phyloP scores from a whole-genome alignment of 108 stramenopile genomes.

The Chaetoceros muelleri region DNA sequence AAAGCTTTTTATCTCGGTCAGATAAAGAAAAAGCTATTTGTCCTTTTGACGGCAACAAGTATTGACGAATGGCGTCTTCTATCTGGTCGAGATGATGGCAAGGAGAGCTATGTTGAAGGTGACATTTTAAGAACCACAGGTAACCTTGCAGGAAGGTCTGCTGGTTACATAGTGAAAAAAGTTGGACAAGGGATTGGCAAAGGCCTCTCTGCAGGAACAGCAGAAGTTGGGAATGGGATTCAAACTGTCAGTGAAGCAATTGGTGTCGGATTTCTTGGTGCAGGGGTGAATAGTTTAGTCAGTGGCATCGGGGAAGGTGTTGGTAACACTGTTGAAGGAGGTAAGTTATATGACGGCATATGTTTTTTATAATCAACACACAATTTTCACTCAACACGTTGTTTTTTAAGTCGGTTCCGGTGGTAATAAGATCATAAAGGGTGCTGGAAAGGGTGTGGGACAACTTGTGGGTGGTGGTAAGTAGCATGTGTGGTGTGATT shows the following conservation, averaged over 20 bases:
- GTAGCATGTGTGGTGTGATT: background rate
- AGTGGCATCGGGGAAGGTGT: constrained; percentile 80
- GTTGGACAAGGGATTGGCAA: constrained; percentile 57
- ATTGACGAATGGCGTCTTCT: constrained; percentile 81
- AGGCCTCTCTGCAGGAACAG: constrained; percentile 42
- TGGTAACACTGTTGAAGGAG: constrained; percentile 60
- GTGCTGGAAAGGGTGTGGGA: constrained; percentile 76
- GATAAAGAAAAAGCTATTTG: constrained; percentile 71
- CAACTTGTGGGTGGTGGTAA: constrained; percentile 69
- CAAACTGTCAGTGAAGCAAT: constrained; percentile 57
- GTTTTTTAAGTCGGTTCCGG: constrained; percentile 51
- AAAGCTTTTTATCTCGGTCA: constrained; percentile 58
- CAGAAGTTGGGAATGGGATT: constrained; percentile 53
- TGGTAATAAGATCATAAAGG: constrained; percentile 59
- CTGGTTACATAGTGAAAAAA: constrained; percentile 48
- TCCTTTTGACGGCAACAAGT: constrained; percentile 65
- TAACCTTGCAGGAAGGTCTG: constrained; percentile 68
- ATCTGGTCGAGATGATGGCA: constrained; percentile 64
- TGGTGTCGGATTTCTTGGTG: constrained; percentile 64
- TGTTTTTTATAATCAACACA: background rate
- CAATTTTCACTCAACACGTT: background rate
- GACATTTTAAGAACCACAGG: constrained; percentile 77
- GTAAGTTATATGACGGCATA: constrained; percentile 14
- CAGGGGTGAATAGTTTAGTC: constrained; percentile 79
- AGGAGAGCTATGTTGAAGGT: constrained; percentile 77